phyloP scores from a whole-genome alignment of 2,329 filamentous ascomycete species.

The Pestalotiopsis fici region DNA sequence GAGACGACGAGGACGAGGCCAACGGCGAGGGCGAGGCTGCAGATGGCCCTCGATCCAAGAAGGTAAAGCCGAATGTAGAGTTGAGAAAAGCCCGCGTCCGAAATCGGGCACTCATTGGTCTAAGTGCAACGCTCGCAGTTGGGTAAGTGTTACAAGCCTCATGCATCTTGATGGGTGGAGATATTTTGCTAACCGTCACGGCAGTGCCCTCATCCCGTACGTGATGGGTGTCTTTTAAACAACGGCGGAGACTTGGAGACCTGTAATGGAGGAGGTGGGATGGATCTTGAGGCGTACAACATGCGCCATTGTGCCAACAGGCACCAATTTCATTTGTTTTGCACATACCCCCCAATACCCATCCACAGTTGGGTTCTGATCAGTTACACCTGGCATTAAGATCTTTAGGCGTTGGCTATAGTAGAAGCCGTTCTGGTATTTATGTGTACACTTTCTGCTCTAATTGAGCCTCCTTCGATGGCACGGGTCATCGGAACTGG shows the following conservation, averaged over 20 bases:
- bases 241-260: background rate
- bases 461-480: background rate
- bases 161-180: slow-evolving; percentile 15
- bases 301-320: background rate
- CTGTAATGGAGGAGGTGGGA: background rate
- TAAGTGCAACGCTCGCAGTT: slow-evolving; percentile 83
- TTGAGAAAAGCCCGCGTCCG: slow-evolving; percentile 84
- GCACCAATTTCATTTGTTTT: slow-evolving; percentile 6
- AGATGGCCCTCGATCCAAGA: slow-evolving; percentile 65
- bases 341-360: slow-evolving; percentile 8
- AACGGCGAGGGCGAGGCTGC: slow-evolving; percentile 32
- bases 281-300: background rate
- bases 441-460: background rate
- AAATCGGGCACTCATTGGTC: slow-evolving; percentile 80
- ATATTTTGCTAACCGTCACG: background rate
- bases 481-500: background rate
- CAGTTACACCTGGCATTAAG: background rate
- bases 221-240: slow-evolving; percentile 51
- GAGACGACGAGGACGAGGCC: slow-evolving; percentile 56
- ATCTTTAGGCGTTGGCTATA: slow-evolving; percentile 3
- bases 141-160: slow-evolving; percentile 66
- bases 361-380: background rate
- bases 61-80: slow-evolving; percentile 77
- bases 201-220: slow-evolving; percentile 49
- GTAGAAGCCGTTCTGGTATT: background rate